phyloP scores from a whole-genome alignment of 768 basidiomycete genomes.

The Pleurotus tuoliensis region DNA sequence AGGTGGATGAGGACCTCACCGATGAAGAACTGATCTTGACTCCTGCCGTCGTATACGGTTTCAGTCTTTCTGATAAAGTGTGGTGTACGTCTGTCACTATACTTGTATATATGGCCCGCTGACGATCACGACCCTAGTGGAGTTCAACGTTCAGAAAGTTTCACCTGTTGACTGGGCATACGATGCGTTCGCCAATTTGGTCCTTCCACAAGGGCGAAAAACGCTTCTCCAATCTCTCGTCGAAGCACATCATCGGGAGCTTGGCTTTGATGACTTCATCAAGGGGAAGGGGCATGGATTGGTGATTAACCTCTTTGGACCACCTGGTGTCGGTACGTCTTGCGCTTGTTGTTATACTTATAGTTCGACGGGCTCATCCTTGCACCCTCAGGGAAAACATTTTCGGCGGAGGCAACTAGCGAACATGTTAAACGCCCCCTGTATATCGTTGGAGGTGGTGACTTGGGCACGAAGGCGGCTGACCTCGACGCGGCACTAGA shows the following conservation, averaged over 20 bases:
- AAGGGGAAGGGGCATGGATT: conserved; percentile 62
- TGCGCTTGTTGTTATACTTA: no score
- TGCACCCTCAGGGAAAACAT: conserved; percentile 40
- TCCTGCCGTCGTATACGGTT: conserved; percentile 56
- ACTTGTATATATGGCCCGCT: no score
- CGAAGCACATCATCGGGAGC: conserved; percentile 50
- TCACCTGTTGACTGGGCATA: conserved; percentile 50
- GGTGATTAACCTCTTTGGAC: conserved; percentile 53
- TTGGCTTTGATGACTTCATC: conserved; percentile 58
- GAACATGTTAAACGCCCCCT: conserved; percentile 51
- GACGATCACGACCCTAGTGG: conserved; percentile 33
- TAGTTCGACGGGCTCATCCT: no score
- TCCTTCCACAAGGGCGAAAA: conserved; percentile 51
- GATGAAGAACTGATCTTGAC: conserved; percentile 55
- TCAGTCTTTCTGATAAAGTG: conserved; percentile 32
- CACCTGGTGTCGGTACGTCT: conserved; percentile 48
- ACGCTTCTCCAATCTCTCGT: conserved; percentile 51
- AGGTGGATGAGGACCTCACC: conserved; percentile 30
- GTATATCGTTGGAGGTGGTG: conserved; percentile 52
- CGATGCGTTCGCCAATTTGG: conserved; percentile 56
- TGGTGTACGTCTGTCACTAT: conserved; percentile 10
- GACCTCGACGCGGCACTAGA: conserved; percentile 41
- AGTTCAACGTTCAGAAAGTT: conserved; percentile 56
- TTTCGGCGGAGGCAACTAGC: conserved; percentile 57
- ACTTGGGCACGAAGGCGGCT: conserved; percentile 45